Conservation (phyloP, 768 basidiomycete genomes). For the Hydnum rufescens region DNA sequence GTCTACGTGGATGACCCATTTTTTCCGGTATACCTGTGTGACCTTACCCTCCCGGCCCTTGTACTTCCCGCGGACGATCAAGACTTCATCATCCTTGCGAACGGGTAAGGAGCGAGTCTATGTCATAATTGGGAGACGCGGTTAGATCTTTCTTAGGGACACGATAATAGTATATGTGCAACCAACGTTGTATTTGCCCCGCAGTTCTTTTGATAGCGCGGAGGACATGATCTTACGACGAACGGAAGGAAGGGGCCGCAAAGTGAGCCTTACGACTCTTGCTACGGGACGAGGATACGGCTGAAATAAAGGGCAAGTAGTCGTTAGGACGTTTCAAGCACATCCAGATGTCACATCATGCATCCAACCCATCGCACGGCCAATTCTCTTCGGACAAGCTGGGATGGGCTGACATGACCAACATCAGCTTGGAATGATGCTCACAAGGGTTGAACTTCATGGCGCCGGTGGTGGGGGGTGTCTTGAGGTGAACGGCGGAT, state of each 20-base stretch:
- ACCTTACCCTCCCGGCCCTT: slow-evolving; percentile 98
- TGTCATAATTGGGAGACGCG: slow-evolving; percentile 6
- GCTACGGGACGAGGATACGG: slow-evolving; percentile 83
- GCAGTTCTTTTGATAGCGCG: slow-evolving; percentile 84
- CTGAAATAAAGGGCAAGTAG: slow-evolving; percentile 20
- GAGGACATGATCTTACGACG: slow-evolving; percentile 98
- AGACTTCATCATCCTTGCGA: slow-evolving; percentile 96
- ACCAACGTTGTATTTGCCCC: slow-evolving; percentile 76
- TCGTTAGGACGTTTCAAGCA: background rate
- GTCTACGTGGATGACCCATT: slow-evolving; percentile 97
- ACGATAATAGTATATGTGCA: background rate
- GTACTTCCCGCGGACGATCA: slow-evolving; percentile 93
- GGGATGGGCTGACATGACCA: background rate
- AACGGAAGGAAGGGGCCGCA: slow-evolving; percentile 76
- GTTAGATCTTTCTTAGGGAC: background rate
- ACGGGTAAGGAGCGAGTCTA: slow-evolving; percentile 83
- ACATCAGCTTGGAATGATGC: background rate
- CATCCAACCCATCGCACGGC: background rate
- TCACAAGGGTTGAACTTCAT: background rate
- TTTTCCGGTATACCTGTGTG: slow-evolving; percentile 92
- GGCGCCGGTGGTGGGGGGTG: too few species aligned
- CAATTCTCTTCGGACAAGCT: background rate
- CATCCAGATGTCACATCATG: background rate
- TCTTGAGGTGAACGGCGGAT: too few species aligned
- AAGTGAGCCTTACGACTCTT: slow-evolving; percentile 99